phyloP scores from a whole-genome alignment of 139 green algal species.

The Marvania coccoides region DNA sequence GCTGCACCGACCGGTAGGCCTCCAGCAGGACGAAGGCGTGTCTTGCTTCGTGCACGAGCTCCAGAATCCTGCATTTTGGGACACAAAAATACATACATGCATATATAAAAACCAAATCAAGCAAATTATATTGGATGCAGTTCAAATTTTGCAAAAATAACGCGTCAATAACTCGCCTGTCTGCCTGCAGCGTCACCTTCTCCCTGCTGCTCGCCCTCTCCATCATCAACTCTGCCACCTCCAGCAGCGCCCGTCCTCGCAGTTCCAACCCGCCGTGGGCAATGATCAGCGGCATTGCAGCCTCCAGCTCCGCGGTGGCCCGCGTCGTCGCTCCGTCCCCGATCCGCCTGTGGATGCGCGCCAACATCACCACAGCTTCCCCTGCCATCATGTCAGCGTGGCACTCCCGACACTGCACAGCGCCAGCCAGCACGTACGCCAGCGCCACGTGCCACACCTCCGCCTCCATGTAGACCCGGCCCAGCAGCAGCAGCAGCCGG shows the following conservation, averaged over 20 bases:
- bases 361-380: conserved; percentile 30
- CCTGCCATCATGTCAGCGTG: conserved; percentile 36
- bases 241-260: conserved; percentile 23
- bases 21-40: conserved; percentile 11
- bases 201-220: not conserved
- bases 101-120: not conserved
- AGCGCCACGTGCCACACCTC: conserved; percentile 29
- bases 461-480: conserved; percentile 25
- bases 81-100: not conserved
- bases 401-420: conserved; percentile 15
- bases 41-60: conserved; percentile 18
- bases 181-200: not conserved
- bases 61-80: conserved; percentile 1
- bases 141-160: no score
- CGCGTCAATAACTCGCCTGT: conserved; percentile 9
- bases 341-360: conserved; percentile 15
- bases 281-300: conserved; percentile 33
- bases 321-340: conserved; percentile 5
- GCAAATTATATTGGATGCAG: no score
- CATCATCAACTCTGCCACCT: conserved; percentile 38
- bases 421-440: conserved; percentile 32
- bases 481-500: conserved; percentile 43
- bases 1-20: conserved; percentile 4
- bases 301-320: conserved; percentile 29
- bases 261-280: conserved; percentile 25